A percentile compares a stretch with the other conserved stretches of the same genome.
Conservation (phyloP, 306 rosid species). For the Quercus ilex region DNA sequence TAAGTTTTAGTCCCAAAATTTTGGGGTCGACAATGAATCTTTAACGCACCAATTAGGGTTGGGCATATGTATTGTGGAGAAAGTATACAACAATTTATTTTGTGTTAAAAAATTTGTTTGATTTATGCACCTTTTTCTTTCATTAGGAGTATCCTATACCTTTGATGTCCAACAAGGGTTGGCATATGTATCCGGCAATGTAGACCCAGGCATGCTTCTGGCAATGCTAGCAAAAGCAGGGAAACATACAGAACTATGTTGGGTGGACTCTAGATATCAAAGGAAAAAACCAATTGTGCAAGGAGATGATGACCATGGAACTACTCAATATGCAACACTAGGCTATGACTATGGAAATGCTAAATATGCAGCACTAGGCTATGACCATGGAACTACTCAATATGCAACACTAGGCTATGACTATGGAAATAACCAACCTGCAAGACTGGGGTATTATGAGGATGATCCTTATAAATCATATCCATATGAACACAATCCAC, state of each 20-base stretch:
- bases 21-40: no score
- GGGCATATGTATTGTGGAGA: no score
- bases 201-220: conserved; percentile 11
- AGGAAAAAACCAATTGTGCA: neutral
- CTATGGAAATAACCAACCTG: neutral
- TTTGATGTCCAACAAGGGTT: neutral
- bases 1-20: no score
- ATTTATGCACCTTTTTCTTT: neutral
- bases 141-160: neutral
- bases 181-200: neutral
- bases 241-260: conserved; percentile 17
- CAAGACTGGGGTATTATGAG: neutral
- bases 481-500: neutral
- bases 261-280: conserved; percentile 9
- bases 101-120: neutral
- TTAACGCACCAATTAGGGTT: no score
- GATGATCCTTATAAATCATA: neutral
- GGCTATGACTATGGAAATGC: neutral
- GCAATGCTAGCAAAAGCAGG: conserved; percentile 11
- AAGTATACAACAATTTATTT: no score
- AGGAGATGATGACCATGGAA: neutral
- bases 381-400: neutral
- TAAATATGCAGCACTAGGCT: neutral
- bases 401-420: neutral
- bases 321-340: no score